Conservation (phyloP, 495 filamentous ascomycete species). For the Hypoxylon intermedium region DNA sequence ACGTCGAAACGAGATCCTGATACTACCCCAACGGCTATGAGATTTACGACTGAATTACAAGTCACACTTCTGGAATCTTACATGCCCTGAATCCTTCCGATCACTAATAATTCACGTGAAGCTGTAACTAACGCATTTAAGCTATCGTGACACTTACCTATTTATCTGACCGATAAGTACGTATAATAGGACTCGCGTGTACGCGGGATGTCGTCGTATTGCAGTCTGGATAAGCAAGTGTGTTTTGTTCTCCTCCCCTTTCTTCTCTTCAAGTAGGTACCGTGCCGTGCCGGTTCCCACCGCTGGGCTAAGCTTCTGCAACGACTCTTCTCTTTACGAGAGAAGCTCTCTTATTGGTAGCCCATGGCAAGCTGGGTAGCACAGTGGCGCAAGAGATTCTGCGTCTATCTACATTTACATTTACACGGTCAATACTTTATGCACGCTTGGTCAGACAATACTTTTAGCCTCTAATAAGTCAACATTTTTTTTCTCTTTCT, state of each 20-base stretch:
- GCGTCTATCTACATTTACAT: conserved; percentile 20
- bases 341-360: conserved; percentile 7
- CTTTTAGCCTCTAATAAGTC: background rate
- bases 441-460: conserved; percentile 22
- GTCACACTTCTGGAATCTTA: background rate
- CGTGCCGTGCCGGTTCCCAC: too few species aligned
- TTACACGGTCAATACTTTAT: conserved; percentile 29
- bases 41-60: too few species aligned
- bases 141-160: conserved; percentile 15
- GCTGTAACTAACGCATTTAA: background rate
- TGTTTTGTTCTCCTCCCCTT: background rate
- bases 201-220: conserved; percentile 17
- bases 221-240: conserved; percentile 7
- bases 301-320: conserved; percentile 1
- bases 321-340: background rate
- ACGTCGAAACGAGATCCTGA: too few species aligned
- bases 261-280: too few species aligned
- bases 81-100: background rate
- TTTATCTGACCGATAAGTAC: conserved; percentile 24
- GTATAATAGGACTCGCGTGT: background rate
- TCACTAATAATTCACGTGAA: background rate
- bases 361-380: too few species aligned
- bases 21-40: too few species aligned
- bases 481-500: background rate
- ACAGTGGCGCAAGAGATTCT: conserved; percentile 12